These are phyloP conservation scores for Meyerozyma carpophila DNA, from an alignment of 1,139 yeast species.

Conservation along the genomic window DNA sequence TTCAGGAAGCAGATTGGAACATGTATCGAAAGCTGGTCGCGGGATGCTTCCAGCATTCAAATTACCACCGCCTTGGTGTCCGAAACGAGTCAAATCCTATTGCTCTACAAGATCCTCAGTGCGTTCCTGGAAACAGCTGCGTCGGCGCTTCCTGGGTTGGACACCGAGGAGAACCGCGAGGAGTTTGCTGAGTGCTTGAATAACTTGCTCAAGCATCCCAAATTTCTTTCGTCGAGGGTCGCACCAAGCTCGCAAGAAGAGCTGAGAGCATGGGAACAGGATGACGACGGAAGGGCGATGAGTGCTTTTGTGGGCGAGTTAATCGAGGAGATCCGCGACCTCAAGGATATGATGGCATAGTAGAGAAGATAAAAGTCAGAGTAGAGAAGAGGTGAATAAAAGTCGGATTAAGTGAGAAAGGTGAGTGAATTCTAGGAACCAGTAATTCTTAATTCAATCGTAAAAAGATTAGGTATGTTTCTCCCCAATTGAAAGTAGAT, in stretches of 20 bases:
- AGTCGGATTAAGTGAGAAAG: too few relatives aligned
- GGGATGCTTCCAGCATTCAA: slow-evolving; percentile 46
- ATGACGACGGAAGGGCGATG: slow-evolving; percentile 31
- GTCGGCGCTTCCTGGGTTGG: slow-evolving; percentile 56
- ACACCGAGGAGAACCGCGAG: slow-evolving; percentile 49
- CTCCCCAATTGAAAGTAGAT: too few relatives aligned
- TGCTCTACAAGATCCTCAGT: slow-evolving; percentile 56
- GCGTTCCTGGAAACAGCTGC: slow-evolving; percentile 11
- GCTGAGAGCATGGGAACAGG: slow-evolving; percentile 40
- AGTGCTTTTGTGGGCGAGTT: slow-evolving; percentile 43
- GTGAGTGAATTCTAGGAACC: too few relatives aligned
- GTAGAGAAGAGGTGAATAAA: too few relatives aligned
- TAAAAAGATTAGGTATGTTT: too few relatives aligned
- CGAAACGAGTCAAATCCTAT: slow-evolving; percentile 75
- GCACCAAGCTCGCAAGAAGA: slow-evolving; percentile 63
- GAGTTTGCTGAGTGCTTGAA: slow-evolving; percentile 56
- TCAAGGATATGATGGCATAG: slow-evolving; percentile 32
- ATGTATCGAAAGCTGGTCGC: slow-evolving; percentile 67
- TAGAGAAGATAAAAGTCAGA: too few relatives aligned
- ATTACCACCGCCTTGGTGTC: slow-evolving; percentile 63
- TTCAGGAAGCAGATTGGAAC: slow-evolving; percentile 63
- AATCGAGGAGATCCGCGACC: slow-evolving; percentile 49
- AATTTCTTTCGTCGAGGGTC: slow-evolving; percentile 67
- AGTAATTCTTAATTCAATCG: too few relatives aligned
- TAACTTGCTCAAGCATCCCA: slow-evolving; percentile 79